Base-by-base conservation (phyloP, 2,329 filamentous ascomycete species). In the Macrophomina tecta region DNA sequence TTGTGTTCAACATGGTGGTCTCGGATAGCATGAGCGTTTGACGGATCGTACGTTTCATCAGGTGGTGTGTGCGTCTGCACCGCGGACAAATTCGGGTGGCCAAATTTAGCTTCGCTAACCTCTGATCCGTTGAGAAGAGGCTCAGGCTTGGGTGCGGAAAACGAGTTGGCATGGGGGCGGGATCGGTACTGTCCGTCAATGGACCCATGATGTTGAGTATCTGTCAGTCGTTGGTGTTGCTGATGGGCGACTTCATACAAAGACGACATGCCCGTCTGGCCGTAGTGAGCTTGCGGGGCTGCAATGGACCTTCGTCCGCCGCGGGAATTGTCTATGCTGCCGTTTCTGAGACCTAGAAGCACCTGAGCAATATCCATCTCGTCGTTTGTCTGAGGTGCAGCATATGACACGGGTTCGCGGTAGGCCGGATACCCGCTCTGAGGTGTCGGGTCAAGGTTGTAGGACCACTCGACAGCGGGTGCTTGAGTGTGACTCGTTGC, bases 401-500 rank as follows among this genome's bases (percentile, higher is more conserved):
- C 6, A 30, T 65, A 42, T 9, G 63, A 5, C 7, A 23, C n/a
- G 32, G 16, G 52, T 6, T 46, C 63, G 9, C 4, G 51, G 11
- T 11, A 58, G 18, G n/a, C 9, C n/a, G 58, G 18, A 11, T 49
- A 40, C 14, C 58, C 58, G n/a, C 11, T 36, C 48, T 55, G 28
- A 9, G n/a, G 6, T 14, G 56, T 16, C 6, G 30, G 45, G 9
- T 62, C 42, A 9, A 48, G 8, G 42, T 14, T 49, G 28, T 78
- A 77, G 42, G 76, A 73, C 74, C 74, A 78, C 30, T 63, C 45
- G 23, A 45, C 48, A 12, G 45, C 42, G 28, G 56, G 58, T 11
- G 40, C 52, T n/a, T 55, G 52, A 18, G 52, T 49, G 77, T 84
- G 81, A 73, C 82, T 84, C 45, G 82, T 84, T 53, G 79, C 79